Evolutionary conservation across 2,329 filamentous ascomycete species (phyloP).

Genomic region (Diaporthe sp.): DNA sequence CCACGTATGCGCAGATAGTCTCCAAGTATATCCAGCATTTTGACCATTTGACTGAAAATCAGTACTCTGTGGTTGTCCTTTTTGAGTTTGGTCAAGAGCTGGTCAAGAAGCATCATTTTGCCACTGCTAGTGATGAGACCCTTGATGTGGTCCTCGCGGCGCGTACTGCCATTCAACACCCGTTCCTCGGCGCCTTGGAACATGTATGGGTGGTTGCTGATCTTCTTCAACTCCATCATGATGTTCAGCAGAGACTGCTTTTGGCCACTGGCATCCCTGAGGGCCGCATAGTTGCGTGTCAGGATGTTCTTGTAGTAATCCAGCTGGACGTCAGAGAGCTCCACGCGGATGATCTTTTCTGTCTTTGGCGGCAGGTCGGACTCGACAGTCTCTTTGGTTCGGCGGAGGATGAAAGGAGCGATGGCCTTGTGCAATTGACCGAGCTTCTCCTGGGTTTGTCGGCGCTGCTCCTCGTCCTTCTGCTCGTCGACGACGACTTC

Average conservation of each 20-base stretch:
- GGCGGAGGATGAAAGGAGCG: slow-evolving; percentile 92
- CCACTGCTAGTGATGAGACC: slow-evolving; percentile 96
- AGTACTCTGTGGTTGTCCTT: slow-evolving; percentile 94
- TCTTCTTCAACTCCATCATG: slow-evolving; percentile 99
- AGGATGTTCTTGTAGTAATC: slow-evolving; percentile 99
- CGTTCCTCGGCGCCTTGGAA: slow-evolving; percentile 94
- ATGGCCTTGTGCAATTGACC: slow-evolving; percentile 88
- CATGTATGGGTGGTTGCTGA: slow-evolving; percentile 99
- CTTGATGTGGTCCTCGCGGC: slow-evolving; percentile 91
- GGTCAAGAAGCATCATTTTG: slow-evolving; percentile 99
- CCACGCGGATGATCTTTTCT: slow-evolving; percentile 98
- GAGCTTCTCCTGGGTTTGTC: slow-evolving; percentile 88
- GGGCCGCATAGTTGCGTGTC: slow-evolving; percentile 93
- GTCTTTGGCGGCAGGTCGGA: slow-evolving; percentile 97
- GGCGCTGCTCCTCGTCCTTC: slow-evolving; percentile 62
- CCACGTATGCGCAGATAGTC: slow-evolving; percentile 94
- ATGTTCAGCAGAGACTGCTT: slow-evolving; percentile 97
- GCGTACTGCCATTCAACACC: slow-evolving; percentile 82
- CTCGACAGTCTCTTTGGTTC: slow-evolving; percentile 97
- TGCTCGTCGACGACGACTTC: slow-evolving; percentile 46
- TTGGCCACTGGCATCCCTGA: slow-evolving; percentile 92
- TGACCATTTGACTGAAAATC: slow-evolving; percentile 99
- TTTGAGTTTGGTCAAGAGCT: slow-evolving; percentile 92
- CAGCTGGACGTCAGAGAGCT: slow-evolving; percentile 94
- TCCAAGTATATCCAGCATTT: slow-evolving; percentile 95